Evolutionary conservation across 2,329 filamentous ascomycete species (phyloP), one percentile per base, ranked within the genome.

Genomic region (Orbilia quercus): DNA sequence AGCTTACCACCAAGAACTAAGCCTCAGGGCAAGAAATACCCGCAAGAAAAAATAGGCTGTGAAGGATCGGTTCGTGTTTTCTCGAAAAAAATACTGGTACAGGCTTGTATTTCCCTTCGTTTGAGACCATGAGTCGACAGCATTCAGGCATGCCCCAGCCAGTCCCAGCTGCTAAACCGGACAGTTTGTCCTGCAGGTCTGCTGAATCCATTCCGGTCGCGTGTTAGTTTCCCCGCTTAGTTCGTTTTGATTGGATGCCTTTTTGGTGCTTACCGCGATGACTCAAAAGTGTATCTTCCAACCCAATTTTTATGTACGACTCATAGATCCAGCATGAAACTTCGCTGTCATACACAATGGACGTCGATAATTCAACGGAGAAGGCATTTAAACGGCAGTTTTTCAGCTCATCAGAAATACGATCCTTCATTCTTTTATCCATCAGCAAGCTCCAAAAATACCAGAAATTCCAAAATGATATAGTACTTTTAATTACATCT

Each of bases 231-330:
- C 48, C 53, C 67, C 59, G 53, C 51, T 48, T 25, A 44, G 11
- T 54, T 12, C 11, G 1, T 11, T 23, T n/a, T 65, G 44, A 72
- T 72, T 72, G 67, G 67, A 12, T 53, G 38, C n/a, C 25, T 34
- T 36, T 59, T 18, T 53, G 38, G 47, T 60, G 64, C 55, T 69
- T 50, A 69, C 64, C 63, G 34, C 36, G 47, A 72, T 72, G 67
- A 72, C 45, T 72, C 67, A 72, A 72, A 65, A 53, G 20, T n/a
- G 66, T 44, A 59, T 38, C 36, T 38, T 45, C 58, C 58, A 71
- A 57, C 58, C 66, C 63, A 71, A n/a, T 38, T 44, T 47, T 51
- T 18, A 25, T 23, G 58, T 62, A 63, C 66, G 66, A 71, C 40
- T 71, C 67, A 72, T 72, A 50, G 47, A 34, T 31, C 28, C 28